Evolutionary conservation across 164 flowering plant species (phyloP), one percentile per base, ranked within the genome.

Genomic region (Stephania japonica): DNA sequence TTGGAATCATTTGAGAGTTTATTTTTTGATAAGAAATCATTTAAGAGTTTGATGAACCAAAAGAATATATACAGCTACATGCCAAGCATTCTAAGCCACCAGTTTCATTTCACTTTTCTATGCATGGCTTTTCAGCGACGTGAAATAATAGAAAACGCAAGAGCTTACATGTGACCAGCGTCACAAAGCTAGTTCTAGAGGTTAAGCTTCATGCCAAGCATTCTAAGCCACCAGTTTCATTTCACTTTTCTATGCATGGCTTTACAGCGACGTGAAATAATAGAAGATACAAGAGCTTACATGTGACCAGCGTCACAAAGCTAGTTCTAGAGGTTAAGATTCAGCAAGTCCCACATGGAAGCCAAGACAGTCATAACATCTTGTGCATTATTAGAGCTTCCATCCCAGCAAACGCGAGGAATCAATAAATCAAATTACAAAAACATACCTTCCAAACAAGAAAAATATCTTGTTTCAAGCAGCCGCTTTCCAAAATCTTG

Each of bases 371-470:
- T 16, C 19, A 27, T 67, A 38, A 6, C 25, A 64, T n/a, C 14
- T 25, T 64, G 67, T 12, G 25, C 67, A 64, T 38, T 18, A 7
- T 64, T 11, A 64, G 19, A 5, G 1, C 25, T 59, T 64, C 25
- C 38, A 25, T 64, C 25, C 41, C 11, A 64, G 67, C 0, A 18
- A 64, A 64, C 10, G n/a, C 10, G 19, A 14, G 41, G 38, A 64
- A 18, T 38, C 4, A 16, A 47, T 21, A 18, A 14, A 56, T 61
- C 21, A 68, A 23, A 23, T 21, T 42, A 21, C 56, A 53, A n/a
- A 67, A n/a, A 42, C 50, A n/a, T 77, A 94, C 98, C 97, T 87
- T 87, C 93, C 86, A 89, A 13, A 86, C 6, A 64, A 73, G 67
- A 72, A 69, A 71, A 66, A 84, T 73, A 47, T 82, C 84, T 32